Evolutionary conservation across 495 filamentous ascomycete species (phyloP), one percentile per base, ranked within the genome.

Genomic region (Evernia prunastri): DNA sequence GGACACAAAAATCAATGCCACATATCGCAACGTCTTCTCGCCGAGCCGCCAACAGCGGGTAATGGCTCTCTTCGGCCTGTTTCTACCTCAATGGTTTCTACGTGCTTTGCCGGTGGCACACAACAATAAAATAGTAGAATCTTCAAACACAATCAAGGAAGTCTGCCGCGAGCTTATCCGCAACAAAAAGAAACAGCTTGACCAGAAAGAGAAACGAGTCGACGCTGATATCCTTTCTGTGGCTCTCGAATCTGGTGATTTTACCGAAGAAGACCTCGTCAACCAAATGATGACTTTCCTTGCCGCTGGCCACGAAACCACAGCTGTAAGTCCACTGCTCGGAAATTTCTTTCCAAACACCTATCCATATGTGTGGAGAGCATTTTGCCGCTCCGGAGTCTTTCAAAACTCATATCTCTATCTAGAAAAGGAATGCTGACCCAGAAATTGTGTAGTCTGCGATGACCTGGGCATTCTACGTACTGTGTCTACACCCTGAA

Each of bases 241-340:
- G 0, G 91, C 92, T 27, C 73, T 96, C 31, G 81, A 88, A 63
- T 89, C 84, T 27, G 89, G 87, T 45, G 84, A 82, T 31, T 96
- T 95, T 72, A 81, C 78, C 35, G 89, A 93, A 58, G 88, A 91
- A 39, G 87, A 89, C 59, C 85, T 96, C 31, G 79, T 90, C 47
- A 90, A 96, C 71, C 92, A 97, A 71, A 82, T 94, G 72, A 96
- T 96, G 91, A 97, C 92, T 4, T 96, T 97, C 78, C 85, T 96
- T 4, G 89, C 87, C 1, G 92, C 93, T 0, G 93, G 93, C 23
- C 93, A 97, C 72, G 93, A 96, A 77, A 89, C 86, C 11, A 88
- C 86, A 11, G 78, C 86, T 3, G n/a, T n/a, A n/a, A n/a, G n/a
- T n/a, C n/a, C n/a, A n/a, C n/a, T n/a, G n/a, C n/a, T n/a, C n/a